A percentile compares a stretch with the other conserved stretches of the same genome.
Evolutionary conservation across 345 rosid genomes (phyloP).

Genomic region (thale cress (Arabidopsis thaliana)): DNA sequence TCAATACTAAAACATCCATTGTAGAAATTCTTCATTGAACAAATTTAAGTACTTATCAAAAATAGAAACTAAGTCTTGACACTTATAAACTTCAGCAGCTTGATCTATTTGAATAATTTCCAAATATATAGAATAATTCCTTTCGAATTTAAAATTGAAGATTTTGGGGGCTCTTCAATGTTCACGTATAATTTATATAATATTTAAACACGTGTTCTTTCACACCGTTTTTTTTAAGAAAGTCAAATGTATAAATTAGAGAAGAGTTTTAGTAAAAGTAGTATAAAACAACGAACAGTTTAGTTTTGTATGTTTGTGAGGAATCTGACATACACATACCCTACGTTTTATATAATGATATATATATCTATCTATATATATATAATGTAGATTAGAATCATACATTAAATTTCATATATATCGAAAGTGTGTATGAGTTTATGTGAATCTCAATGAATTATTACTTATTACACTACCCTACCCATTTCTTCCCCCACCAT

Average conservation of each 20-base stretch:
- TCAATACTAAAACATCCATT: background rate
- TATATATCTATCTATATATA: background rate
- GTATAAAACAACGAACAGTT: slow-evolving; percentile 28
- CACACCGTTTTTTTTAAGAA: background rate
- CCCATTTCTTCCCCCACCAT: slow-evolving; percentile 33
- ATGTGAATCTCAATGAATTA: slow-evolving; percentile 32
- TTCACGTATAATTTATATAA: background rate
- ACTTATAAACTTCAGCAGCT: background rate
- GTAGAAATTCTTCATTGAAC: background rate
- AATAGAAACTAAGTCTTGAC: background rate
- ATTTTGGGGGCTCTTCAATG: slow-evolving; percentile 1
- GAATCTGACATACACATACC: slow-evolving; percentile 39
- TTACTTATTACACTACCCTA: slow-evolving; percentile 40
- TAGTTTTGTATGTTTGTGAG: slow-evolving; percentile 39
- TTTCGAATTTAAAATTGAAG: background rate
- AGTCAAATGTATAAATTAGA: background rate
- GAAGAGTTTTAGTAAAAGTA: background rate
- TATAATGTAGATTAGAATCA: slow-evolving; percentile 35
- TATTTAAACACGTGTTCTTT: slow-evolving; percentile 18
- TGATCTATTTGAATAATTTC: background rate
- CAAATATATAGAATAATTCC: background rate
- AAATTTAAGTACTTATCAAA: background rate
- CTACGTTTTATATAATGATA: slow-evolving; percentile 5
- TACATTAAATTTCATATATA: slow-evolving; percentile 14
- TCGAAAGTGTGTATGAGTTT: slow-evolving; percentile 12